phyloP scores from a whole-genome alignment of 345 rosid species.

The Raphanus raphanistrum region DNA sequence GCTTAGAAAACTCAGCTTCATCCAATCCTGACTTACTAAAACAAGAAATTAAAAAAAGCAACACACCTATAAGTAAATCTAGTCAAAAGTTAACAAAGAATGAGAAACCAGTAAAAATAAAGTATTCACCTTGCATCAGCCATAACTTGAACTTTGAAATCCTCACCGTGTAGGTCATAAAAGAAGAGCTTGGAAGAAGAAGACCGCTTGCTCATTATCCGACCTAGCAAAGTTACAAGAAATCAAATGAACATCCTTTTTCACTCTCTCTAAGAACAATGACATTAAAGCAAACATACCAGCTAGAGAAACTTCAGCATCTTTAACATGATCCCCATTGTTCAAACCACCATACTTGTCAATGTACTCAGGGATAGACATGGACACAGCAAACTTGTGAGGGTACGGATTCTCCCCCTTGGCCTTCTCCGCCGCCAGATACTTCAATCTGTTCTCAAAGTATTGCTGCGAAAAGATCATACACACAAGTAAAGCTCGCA shows the following conservation, averaged over 20 bases:
- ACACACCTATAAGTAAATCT: background rate
- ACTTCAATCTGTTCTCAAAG: slow-evolving; percentile 73
- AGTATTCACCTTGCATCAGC: slow-evolving; percentile 76
- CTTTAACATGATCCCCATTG: slow-evolving; percentile 77
- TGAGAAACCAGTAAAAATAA: background rate
- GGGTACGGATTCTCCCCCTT: slow-evolving; percentile 84
- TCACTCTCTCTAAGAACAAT: background rate
- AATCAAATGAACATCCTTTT: background rate
- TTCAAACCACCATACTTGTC: slow-evolving; percentile 56
- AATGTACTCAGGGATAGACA: slow-evolving; percentile 64
- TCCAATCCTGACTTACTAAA: slow-evolving; percentile 77
- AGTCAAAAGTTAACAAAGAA: background rate
- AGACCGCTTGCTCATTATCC: slow-evolving; percentile 91
- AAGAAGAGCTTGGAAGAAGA: slow-evolving; percentile 87
- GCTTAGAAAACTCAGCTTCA: slow-evolving; percentile 67
- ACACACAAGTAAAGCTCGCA: background rate
- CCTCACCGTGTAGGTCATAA: slow-evolving; percentile 73
- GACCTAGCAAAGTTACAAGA: slow-evolving; percentile 45
- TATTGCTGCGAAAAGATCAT: slow-evolving; percentile 65
- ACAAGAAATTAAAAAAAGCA: slow-evolving; percentile 5
- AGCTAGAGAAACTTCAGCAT: slow-evolving; percentile 50
- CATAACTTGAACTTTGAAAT: slow-evolving; percentile 90
- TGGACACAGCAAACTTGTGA: slow-evolving; percentile 65
- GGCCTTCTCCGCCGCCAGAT: slow-evolving; percentile 63
- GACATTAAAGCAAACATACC: background rate